phyloP scores from a whole-genome alignment of 2,329 filamentous ascomycete genomes.

The Alternaria solani region DNA sequence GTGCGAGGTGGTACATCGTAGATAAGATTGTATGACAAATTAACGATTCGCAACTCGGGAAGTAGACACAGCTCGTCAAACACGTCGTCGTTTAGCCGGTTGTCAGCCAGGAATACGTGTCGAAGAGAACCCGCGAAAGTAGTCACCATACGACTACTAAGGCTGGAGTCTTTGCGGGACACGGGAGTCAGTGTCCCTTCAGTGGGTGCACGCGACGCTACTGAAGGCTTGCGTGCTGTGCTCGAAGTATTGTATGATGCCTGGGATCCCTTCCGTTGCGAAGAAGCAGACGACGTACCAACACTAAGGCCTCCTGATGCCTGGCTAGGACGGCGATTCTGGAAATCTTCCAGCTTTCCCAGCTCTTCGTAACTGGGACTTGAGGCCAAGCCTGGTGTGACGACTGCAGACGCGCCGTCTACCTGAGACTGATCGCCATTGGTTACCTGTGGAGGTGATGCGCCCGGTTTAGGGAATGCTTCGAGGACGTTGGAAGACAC shows the following conservation, averaged over 20 bases:
- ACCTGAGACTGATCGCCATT: conserved; percentile 44
- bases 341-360: conserved; percentile 68
- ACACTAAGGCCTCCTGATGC: conserved; percentile 76
- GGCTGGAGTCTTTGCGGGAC: conserved; percentile 84
- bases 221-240: conserved; percentile 75
- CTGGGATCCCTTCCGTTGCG: conserved; percentile 79
- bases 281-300: conserved; percentile 72
- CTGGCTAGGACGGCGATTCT: conserved; percentile 80
- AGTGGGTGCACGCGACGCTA: conserved; percentile 72
- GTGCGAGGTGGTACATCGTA: conserved; percentile 90
- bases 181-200: conserved; percentile 66
- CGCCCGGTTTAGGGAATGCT: conserved; percentile 84
- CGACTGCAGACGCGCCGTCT: conserved; percentile 56
- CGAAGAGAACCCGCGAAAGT: conserved; percentile 89
- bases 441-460: conserved; percentile 66
- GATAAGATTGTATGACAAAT: conserved; percentile 93
- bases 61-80: conserved; percentile 90
- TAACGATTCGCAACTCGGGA: conserved; percentile 84
- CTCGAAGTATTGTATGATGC: conserved; percentile 72
- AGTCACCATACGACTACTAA: conserved; percentile 79
- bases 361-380: conserved; percentile 83
- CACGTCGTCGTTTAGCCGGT: conserved; percentile 90
- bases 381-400: conserved; percentile 53
- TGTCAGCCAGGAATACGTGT: conserved; percentile 89
- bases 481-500: conserved; percentile 94